Evolutionary conservation across 2,329 filamentous ascomycete genomes (phyloP), one percentile per base, ranked within the genome.

Genomic region (Blastomyces percursus): DNA sequence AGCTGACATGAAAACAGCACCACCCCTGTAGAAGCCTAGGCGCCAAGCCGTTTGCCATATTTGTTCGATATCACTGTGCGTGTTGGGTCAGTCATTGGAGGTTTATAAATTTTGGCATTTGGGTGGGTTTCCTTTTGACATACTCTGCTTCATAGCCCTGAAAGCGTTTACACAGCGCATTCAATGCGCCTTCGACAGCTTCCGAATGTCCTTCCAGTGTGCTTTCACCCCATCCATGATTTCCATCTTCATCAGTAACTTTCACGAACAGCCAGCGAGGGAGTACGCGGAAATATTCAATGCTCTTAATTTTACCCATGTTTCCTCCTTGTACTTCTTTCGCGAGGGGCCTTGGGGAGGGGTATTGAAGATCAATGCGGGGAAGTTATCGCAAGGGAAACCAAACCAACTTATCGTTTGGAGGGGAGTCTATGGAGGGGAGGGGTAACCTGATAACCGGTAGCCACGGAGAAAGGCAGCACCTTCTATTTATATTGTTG

Each of bases 201-300:
- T 88, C 82, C 0, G 85, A 86, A 68, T 91, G 88, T 0, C 88
- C 88, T 73, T 91, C 88, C 0, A 91, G 75, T 0, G 86, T 87
- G 0, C 85, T 87, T 71, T 91, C 88, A 21, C 88, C 88, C 88
- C 88, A 91, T 7, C 88, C 88, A 59, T 80, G 76, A 42, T 83
- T 79, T 3, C 83, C 86, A 1, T 80, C 79, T 42, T 85, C 83
- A 69, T 91, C 87, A 1, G 82, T 85, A 65, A 91, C 82, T 72
- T 91, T 91, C 67, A 91, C 88, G 66, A 91, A 90, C 1, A 91
- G 79, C 88, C 88, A 91, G 50, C 88, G 80, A 16, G 88, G 88
- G 55, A 86, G 85, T 9, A 91, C 84, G 21, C 88, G 82, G 71
- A 90, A 91, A 70, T 90, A 89, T 68, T 90, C 87, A 52, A 91